phyloP scores from a whole-genome alignment of 1,284 basidiomycete genomes.

The Pascua sp. region DNA sequence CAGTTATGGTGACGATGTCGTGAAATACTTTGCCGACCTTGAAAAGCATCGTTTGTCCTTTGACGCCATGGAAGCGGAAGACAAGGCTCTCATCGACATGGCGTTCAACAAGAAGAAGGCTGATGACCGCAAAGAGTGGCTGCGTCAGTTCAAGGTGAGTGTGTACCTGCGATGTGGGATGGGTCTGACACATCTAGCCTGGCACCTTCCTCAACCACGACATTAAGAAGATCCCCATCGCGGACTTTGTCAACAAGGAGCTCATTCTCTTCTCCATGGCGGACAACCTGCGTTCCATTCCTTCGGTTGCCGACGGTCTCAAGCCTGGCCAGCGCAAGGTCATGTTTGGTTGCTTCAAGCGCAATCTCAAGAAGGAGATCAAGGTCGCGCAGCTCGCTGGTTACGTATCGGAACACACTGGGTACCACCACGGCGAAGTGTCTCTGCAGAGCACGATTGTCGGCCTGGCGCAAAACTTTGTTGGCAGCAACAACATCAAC shows the following conservation, averaged over 20 bases:
- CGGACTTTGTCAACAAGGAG: conserved; percentile 98
- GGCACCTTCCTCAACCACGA: conserved; percentile 93
- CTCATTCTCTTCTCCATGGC: conserved; percentile 99
- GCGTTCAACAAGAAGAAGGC: conserved; percentile 99
- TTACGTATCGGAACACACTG: conserved; percentile 89
- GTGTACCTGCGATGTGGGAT: not conserved
- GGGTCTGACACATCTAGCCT: conserved; percentile 56
- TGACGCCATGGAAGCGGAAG: conserved; percentile 72
- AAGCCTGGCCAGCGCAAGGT: conserved; percentile 99
- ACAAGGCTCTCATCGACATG: conserved; percentile 87
- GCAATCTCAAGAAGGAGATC: conserved; percentile 86
- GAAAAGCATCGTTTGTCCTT: conserved; percentile 93
- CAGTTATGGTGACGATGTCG: conserved; percentile 79
- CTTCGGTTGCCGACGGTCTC: conserved; percentile 87
- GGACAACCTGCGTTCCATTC: conserved; percentile 94
- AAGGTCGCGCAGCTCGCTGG: conserved; percentile 96
- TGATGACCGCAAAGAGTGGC: conserved; percentile 98
- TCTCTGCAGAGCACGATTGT: conserved; percentile 87
- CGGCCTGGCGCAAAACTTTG: conserved; percentile 88
- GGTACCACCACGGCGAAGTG: conserved; percentile 94
- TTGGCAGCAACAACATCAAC: conserved; percentile 96
- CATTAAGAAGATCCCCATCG: conserved; percentile 76
- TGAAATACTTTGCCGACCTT: conserved; percentile 91
- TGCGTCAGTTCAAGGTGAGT: conserved; percentile 80
- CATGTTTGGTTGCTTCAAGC: conserved; percentile 91